A percentile compares a stretch with the other conserved stretches of the same genome.
phyloP scores from a whole-genome alignment of 768 basidiomycete species.

The Hypsizygus marmoreus region DNA sequence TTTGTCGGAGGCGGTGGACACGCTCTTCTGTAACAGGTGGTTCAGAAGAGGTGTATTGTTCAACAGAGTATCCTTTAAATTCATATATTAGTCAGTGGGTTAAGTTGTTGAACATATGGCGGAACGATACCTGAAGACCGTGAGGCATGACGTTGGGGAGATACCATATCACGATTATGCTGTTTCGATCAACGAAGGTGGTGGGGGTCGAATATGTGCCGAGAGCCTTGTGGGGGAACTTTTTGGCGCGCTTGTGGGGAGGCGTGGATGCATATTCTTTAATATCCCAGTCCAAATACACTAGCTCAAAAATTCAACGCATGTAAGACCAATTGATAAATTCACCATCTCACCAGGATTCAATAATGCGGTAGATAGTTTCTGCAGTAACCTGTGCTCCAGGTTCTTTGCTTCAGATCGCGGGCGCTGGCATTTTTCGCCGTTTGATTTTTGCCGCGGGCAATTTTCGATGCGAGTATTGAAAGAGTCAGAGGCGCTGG shows the following conservation, averaged over 20 bases:
- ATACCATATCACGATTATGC: constrained; percentile 2
- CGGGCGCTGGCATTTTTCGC: background rate
- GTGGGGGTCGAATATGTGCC: background rate
- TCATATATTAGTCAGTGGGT: too few species aligned
- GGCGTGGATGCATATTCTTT: background rate
- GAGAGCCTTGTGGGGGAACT: background rate
- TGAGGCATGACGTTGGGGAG: background rate
- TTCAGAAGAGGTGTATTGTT: background rate
- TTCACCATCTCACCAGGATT: background rate
- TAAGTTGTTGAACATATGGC: background rate
- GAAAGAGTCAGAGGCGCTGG: too few species aligned
- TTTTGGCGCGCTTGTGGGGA: background rate
- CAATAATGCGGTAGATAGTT: background rate
- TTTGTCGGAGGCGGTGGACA: too few species aligned
- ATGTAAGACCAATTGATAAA: too few species aligned
- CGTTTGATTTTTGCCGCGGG: too few species aligned
- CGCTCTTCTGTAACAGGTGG: constrained; percentile 8
- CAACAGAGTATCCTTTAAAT: background rate
- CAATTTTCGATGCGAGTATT: too few species aligned
- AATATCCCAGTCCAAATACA: constrained; percentile 4
- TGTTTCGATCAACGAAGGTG: background rate
- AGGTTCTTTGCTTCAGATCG: background rate
- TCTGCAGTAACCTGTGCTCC: background rate
- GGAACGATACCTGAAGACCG: background rate
- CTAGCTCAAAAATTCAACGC: background rate